Evolutionary conservation across 2,329 filamentous ascomycete species (phyloP), one percentile per base, ranked within the genome.

Genomic region (Colletotrichum sp.): DNA sequence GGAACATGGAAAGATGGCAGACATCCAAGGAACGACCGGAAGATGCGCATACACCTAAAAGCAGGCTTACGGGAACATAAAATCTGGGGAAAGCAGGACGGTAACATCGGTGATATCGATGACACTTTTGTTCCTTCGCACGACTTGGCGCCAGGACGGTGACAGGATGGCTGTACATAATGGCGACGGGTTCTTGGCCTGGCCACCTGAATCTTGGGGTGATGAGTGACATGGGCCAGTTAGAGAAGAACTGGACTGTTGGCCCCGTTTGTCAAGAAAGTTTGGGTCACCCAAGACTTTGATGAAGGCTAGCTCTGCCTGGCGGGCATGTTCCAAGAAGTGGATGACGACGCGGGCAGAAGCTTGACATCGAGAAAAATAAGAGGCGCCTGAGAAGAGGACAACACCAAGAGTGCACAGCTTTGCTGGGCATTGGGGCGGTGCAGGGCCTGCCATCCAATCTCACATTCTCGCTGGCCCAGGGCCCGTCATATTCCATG

Each of bases 341-440:
- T 30, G 59, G 34, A 44, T 44, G 71, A 76, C 69, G 73, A 76
- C 70, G 73, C 64, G 64, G 64, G 49, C 59, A 18, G 69, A 71
- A 12, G 36, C 21, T 32, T n/a, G 16, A 26, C 18, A 24, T 24
- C 44, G 18, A 57, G 44, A 21, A 52, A 52, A 52, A 0, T 0
- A 52, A 52, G 3, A 44, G 65, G 28, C 24, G 8, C 39, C 18
- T 26, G 30, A 16, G 12, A 5, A 59, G 16, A 49, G n/a, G 36
- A 69, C 64, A 44, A 68, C 73, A 73, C 64, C 64, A 68, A 64
- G 55, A 63, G 9, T 16, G 57, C 63, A 60, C 70, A 59, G 73
- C 64, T 73, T 24, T 71, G 64, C 73, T 76, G 70, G 73, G 73
- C 73, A 76, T 73, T 65, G 73, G 70, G 73, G 73, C 73, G 73